Evolutionary conservation across 2,329 filamentous ascomycete species (phyloP).

Genomic region (Acrodontium crateriforme): DNA sequence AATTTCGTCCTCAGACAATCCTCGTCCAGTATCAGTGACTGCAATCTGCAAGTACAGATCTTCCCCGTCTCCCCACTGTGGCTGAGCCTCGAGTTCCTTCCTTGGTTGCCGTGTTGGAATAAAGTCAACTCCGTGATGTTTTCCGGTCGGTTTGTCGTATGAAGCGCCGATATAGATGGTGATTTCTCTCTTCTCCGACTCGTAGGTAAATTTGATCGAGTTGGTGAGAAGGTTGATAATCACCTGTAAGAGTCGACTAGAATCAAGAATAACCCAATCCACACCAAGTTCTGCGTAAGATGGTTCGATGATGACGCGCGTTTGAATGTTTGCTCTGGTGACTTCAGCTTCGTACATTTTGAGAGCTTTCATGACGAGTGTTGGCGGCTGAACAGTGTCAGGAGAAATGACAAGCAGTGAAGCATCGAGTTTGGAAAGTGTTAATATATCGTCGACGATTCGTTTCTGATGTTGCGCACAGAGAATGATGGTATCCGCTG

Average conservation of each 20-base stretch:
- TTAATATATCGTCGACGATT: conserved; percentile 35
- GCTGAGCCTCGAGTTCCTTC: conserved; percentile 7
- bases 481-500: conserved; percentile 28
- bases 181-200: conserved; percentile 22
- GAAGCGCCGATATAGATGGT: conserved; percentile 26
- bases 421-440: conserved; percentile 32
- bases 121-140: conserved; percentile 21
- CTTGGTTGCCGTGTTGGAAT: conserved; percentile 14
- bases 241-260: conserved; percentile 30
- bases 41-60: conserved; percentile 29
- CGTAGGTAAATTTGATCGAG: conserved; percentile 33
- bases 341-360: conserved; percentile 22
- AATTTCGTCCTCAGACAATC: conserved; percentile 27
- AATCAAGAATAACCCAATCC: conserved; percentile 28
- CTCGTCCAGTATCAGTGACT: conserved; percentile 29
- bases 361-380: conserved; percentile 21
- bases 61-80: conserved; percentile 25
- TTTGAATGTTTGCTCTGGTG: conserved; percentile 14
- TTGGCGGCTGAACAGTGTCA: conserved; percentile 23
- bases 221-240: conserved; percentile 32
- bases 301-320: conserved; percentile 19
- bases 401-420: conserved; percentile 30
- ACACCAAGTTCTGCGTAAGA: conserved; percentile 24
- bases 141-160: conserved; percentile 18
- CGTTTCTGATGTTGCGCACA: conserved; percentile 35